Percentiles rank a stretch among this genome's conserved stretches.
Evolutionary conservation across 805 yeast species (phyloP).

Genomic region (Metschnikowia bowlesiae): DNA sequence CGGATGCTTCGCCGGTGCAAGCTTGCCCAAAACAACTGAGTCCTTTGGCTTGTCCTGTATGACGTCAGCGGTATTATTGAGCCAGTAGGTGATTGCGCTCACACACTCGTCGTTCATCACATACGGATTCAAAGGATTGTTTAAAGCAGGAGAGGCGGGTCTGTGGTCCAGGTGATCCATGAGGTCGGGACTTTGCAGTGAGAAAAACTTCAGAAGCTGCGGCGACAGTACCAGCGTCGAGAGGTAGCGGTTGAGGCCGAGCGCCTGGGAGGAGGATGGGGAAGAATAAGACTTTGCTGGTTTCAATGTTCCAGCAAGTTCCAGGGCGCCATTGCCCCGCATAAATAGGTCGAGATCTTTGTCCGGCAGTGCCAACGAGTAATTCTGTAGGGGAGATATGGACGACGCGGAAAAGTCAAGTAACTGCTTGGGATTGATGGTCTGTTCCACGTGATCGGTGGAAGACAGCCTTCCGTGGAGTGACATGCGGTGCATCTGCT

Average conservation of each 20-base stretch:
- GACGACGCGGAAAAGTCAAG: conserved; percentile 5
- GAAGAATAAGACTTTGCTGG: neutral
- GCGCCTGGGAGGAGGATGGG: neutral
- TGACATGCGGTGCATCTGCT: conserved; percentile 25
- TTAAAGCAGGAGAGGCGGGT: conserved; percentile 3
- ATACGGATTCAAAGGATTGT: conserved; percentile 11
- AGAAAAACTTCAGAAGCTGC: conserved; percentile 12
- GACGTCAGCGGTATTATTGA: conserved; percentile 15
- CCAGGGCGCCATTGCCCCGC: neutral
- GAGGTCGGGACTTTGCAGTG: conserved; percentile 4
- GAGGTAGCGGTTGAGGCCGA: conserved; percentile 9
- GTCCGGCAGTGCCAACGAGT: neutral
- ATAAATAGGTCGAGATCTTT: neutral
- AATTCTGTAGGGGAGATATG: neutral
- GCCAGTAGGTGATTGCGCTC: conserved; percentile 37
- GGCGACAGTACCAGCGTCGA: conserved; percentile 14
- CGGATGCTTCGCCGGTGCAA: conserved; percentile 12
- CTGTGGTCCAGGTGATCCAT: neutral
- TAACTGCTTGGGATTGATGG: conserved; percentile 33
- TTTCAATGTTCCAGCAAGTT: neutral
- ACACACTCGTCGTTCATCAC: conserved; percentile 39
- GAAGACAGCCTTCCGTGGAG: conserved; percentile 17
- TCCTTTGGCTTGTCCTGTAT: conserved; percentile 15
- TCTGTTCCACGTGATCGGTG: conserved; percentile 16
- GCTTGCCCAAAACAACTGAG: neutral